phyloP scores from a whole-genome alignment of 345 rosid genomes.

The Syzygium aqueum region DNA sequence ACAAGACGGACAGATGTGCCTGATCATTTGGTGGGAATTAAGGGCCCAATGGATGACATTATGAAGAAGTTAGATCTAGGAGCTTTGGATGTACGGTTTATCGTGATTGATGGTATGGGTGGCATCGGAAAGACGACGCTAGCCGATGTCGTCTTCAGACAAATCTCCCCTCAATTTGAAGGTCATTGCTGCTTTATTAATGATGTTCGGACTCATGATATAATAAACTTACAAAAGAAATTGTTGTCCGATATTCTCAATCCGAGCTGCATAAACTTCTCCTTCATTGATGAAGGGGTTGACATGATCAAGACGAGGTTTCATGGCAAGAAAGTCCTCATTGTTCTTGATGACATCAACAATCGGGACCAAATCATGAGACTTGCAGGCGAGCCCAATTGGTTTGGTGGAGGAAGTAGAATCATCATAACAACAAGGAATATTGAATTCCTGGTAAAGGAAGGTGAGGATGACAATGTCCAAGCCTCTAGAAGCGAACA shows the following conservation, averaged over 20 bases:
- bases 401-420: too few species aligned
- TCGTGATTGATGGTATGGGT: background rate
- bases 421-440: too few species aligned
- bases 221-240: background rate
- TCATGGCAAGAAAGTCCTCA: too few species aligned
- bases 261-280: accelerated
- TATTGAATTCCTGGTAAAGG: too few species aligned
- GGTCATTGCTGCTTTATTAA: background rate
- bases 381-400: too few species aligned
- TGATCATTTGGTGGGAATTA: background rate
- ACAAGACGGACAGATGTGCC: background rate
- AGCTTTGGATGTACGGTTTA: background rate
- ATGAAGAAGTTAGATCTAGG: background rate
- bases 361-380: too few species aligned
- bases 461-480: too few species aligned
- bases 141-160: background rate
- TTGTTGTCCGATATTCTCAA: background rate
- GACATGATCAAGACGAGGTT: too few species aligned
- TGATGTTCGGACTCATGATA: background rate
- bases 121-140: background rate
- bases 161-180: background rate
- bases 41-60: background rate
- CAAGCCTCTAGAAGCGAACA: too few species aligned
- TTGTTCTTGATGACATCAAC: too few species aligned
- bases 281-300: too few species aligned